Evolutionary conservation across 371 early-diverging fungal genomes (phyloP).

Genomic region (Rhizopus sp.): DNA sequence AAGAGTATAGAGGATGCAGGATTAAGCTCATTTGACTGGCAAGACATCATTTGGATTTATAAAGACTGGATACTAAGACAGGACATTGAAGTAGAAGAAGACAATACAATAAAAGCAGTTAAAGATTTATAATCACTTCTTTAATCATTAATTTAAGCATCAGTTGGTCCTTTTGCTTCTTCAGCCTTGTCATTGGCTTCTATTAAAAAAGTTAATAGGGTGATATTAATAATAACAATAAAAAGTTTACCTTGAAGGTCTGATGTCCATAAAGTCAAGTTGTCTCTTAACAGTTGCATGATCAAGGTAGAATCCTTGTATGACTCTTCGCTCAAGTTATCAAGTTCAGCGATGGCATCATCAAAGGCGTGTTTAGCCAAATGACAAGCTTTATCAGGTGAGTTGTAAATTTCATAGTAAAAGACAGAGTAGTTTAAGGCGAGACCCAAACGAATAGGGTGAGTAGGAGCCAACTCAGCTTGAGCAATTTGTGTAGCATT

Average conservation of each 20-base stretch:
- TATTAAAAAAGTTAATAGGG: background rate
- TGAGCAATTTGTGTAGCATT: constrained; percentile 93
- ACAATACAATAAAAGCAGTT: constrained; percentile 18
- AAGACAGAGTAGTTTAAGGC: constrained; percentile 99
- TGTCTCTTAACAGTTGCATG: constrained; percentile 99
- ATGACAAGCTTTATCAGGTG: constrained; percentile 97
- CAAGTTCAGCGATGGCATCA: constrained; percentile 98
- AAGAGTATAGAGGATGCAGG: constrained; percentile 15
- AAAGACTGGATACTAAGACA: constrained; percentile 30
- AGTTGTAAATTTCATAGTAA: constrained; percentile 99
- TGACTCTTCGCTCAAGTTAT: constrained; percentile 97
- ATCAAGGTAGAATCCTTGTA: constrained; percentile 99
- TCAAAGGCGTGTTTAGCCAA: constrained; percentile 99
- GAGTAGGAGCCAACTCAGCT: constrained; percentile 92
- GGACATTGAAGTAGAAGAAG: constrained; percentile 19
- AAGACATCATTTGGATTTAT: constrained; percentile 40
- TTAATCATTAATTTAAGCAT: background rate
- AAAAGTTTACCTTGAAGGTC: constrained; percentile 58
- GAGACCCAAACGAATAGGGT: constrained; percentile 99
- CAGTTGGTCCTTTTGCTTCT: background rate
- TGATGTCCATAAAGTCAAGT: constrained; percentile 99
- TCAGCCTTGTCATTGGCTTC: background rate
- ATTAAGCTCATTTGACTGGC: constrained; percentile 27
- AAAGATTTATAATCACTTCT: constrained; percentile 23
- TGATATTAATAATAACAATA: background rate